Evolutionary conservation across 2,329 filamentous ascomycete genomes (phyloP), one percentile per base, ranked within the genome.

Genomic region (Geosmithia morbida): DNA sequence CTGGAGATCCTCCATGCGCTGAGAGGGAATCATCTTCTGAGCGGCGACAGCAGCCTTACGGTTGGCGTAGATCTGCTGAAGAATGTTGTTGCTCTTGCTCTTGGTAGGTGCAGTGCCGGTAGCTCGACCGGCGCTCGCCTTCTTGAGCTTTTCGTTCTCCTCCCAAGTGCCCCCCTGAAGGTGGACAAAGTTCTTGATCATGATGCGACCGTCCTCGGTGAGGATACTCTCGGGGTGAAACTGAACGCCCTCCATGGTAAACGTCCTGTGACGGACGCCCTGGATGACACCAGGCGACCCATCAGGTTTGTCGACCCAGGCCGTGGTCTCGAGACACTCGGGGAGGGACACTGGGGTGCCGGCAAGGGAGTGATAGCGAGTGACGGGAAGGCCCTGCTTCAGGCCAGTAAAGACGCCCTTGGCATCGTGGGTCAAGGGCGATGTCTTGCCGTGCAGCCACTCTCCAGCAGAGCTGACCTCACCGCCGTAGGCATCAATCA

Each of bases 161-260:
- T 77, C 77, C 92, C 92, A 98, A 44, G 88, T 96, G 20, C 92
- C 92, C 18, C 87, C 86, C 55, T 83, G 85, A 74, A 95, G 82
- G 49, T 74, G 75, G 50, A 98, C 67, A 62, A 98, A 98, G 64
- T 97, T 98, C 59, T 80, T 82, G 60, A 98, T 78, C 86, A 98
- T 96, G 37, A 76, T 67, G 37, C 89, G 81, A 3, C 94, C 92
- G 49, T 92, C 80, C 43, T 85, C 87, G 0, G 90, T 96, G 46
- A 98, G 69, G 49, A 98, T 98, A 61, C 90, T 97, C 66, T 98
- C 92, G 0, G 92, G 92, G 56, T 98, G 92, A 57, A 97, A 98
- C 60, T 98, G 92, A 16, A 98, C 92, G 41, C 89, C 92, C 63
- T 98, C 92, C n/a, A 97, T 74, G 2, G 86, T 77, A 57, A 83